Base-by-base conservation (phyloP, 2,329 filamentous ascomycete genomes). In the Aspergillus oerlinghausenensis region DNA sequence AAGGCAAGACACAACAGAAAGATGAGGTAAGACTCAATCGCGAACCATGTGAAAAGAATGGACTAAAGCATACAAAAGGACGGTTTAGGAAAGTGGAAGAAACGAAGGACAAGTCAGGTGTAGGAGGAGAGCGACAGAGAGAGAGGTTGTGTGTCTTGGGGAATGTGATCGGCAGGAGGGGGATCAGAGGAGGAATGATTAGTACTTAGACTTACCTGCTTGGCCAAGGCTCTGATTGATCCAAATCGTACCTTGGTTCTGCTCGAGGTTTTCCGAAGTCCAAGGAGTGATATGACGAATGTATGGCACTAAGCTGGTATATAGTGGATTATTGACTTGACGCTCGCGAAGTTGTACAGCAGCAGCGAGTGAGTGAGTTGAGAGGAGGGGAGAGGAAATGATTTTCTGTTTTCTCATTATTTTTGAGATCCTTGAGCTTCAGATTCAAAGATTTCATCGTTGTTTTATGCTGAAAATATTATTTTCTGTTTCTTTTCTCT, bases 111-210 rank as follows among this genome's bases (percentile, higher is more conserved):
- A 26, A 38, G 52, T 55, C 3, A 8, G 23, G 42, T 5, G 14
- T 45, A 38, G 47, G 53, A 49, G 50, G 54, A 50, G 52, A 51
- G 28, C 50, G 50, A 53, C 51, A 54, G 49, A 53, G 25, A 49
- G 50, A 55, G 61, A 54, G 45, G 58, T 57, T 50, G 52, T 38
- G 14, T 38, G 14, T 38, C 5, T 38, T 53, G 57, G 56, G 63
- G 70, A 72, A 72, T 70, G 70, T 35, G 70, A 72, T 72, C 70
- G 69, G 63, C 70, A 71, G 68, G 68, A 71, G 67, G 67, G 67
- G 66, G 66, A 67, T 69, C 63, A 56, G 45, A 64, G 65, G 64
- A 68, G 32, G 32, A 38, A 38, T 38, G 32, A 38, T 17, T 14
- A 38, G 5, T 17, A 35, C 11, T 35, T 35, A 38, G 32, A 38